Conservation (phyloP, 768 basidiomycete species). For the Hydnomerulius pinastri region DNA sequence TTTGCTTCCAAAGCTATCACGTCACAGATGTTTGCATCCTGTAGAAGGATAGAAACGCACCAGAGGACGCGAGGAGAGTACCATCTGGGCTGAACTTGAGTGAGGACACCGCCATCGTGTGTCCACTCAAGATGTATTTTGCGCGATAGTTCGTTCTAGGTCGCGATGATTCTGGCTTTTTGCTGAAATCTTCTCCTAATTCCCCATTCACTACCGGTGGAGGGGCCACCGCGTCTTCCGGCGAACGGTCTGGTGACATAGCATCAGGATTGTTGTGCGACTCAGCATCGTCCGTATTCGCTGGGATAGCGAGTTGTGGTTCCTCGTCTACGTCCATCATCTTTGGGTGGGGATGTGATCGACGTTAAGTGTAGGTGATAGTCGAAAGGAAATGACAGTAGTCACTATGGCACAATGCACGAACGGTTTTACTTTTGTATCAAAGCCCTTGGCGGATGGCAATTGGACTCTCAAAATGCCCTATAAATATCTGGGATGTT, state of each 20-base stretch:
- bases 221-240: neutral
- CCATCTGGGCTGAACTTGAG: constrained; percentile 91
- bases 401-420: too few species aligned
- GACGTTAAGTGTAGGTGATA: neutral
- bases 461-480: too few species aligned
- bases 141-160: constrained; percentile 54
- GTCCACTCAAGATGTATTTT: constrained; percentile 74
- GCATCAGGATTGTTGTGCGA: constrained; percentile 10
- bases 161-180: constrained; percentile 8
- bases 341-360: neutral
- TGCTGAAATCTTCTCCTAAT: neutral
- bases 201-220: neutral
- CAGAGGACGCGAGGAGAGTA: constrained; percentile 75
- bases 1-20: constrained; percentile 47
- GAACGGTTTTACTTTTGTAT: too few species aligned
- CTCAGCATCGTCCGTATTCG: constrained; percentile 1
- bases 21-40: constrained; percentile 12
- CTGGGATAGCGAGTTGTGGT: neutral
- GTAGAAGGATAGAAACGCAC: constrained; percentile 47
- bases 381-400: neutral
- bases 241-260: constrained; percentile 7
- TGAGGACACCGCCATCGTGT: constrained; percentile 78
- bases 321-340: constrained; percentile 20
- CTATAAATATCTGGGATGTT: too few species aligned
- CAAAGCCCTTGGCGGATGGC: too few species aligned